phyloP scores from a whole-genome alignment of 306 rosid species.

The Rosa lucieae region DNA sequence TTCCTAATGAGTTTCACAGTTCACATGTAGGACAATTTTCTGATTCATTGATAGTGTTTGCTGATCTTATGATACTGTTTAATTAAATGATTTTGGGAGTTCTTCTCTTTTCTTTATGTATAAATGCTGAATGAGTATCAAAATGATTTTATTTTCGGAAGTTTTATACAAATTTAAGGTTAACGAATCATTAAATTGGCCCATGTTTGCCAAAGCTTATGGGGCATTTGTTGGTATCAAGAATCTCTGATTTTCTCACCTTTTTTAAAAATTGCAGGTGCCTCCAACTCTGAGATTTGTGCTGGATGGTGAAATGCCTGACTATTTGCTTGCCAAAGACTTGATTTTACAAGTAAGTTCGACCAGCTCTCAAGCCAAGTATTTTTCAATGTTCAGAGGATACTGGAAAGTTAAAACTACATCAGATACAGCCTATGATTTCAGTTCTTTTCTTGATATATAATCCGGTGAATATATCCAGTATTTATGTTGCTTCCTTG shows the following conservation, averaged over 20 bases:
- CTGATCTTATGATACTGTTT: neutral
- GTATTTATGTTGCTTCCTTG: neutral
- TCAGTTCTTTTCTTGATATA: neutral
- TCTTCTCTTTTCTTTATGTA: neutral
- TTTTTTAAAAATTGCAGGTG: slow-evolving; percentile 48
- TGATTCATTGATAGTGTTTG: slow-evolving; percentile 1
- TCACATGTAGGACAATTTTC: neutral
- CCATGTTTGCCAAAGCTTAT: neutral
- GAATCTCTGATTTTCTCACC: neutral
- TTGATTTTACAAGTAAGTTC: slow-evolving; percentile 80
- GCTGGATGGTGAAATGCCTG: slow-evolving; percentile 94
- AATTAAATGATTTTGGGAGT: neutral
- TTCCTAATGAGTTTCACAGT: neutral
- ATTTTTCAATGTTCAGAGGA: neutral
- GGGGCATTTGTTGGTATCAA: neutral
- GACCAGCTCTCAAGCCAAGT: neutral
- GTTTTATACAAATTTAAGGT: neutral
- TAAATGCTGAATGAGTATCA: neutral
- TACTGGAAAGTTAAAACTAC: neutral
- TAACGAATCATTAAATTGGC: neutral
- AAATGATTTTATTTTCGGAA: neutral
- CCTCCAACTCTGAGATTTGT: slow-evolving; percentile 90
- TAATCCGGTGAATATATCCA: neutral
- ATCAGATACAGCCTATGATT: neutral
- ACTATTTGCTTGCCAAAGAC: slow-evolving; percentile 91